These are phyloP conservation scores for Clitopilus passeckerianus DNA, from an alignment of 768 basidiomycete species.

Conservation along the genomic window DNA sequence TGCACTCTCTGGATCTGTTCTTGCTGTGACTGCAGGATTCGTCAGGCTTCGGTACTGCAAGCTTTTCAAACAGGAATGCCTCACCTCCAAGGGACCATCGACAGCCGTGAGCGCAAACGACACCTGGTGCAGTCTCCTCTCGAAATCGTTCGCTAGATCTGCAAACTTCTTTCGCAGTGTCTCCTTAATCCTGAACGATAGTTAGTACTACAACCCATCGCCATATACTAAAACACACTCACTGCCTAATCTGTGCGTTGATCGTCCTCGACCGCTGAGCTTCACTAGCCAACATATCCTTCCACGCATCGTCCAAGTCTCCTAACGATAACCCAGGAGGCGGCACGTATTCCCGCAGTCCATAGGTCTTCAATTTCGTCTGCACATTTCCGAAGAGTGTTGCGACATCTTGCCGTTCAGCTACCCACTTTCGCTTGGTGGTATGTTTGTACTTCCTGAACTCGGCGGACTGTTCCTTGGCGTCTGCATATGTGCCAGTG, in stretches of 20 bases:
- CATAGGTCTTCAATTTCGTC: conserved; percentile 90
- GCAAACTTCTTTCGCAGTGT: conserved; percentile 73
- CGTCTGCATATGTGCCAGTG: conserved; percentile 74
- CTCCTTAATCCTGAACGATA: conserved; percentile 72
- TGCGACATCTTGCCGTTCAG: conserved; percentile 82
- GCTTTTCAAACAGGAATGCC: not conserved
- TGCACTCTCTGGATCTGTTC: conserved; percentile 59
- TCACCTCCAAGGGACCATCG: conserved; percentile 72
- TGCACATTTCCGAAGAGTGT: conserved; percentile 91
- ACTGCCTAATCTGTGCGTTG: conserved; percentile 88
- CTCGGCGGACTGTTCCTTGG: conserved; percentile 66
- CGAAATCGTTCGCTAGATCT: conserved; percentile 70
- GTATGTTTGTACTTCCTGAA: conserved; percentile 84
- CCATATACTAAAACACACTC: conserved; percentile 21
- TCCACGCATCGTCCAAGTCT: conserved; percentile 81
- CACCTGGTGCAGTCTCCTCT: conserved; percentile 57
- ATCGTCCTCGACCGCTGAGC: conserved; percentile 74
- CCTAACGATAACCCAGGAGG: conserved; percentile 60
- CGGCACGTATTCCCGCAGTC: conserved; percentile 79
- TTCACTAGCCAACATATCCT: conserved; percentile 65
- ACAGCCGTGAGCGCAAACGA: conserved; percentile 71
- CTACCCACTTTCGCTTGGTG: conserved; percentile 82
- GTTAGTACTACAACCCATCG: conserved; percentile 3
- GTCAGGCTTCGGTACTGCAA: not conserved
- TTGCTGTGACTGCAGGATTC: conserved; percentile 60